Base-by-base conservation (phyloP, 352 stramenopile species). In the Globisporangium parvum region DNA sequence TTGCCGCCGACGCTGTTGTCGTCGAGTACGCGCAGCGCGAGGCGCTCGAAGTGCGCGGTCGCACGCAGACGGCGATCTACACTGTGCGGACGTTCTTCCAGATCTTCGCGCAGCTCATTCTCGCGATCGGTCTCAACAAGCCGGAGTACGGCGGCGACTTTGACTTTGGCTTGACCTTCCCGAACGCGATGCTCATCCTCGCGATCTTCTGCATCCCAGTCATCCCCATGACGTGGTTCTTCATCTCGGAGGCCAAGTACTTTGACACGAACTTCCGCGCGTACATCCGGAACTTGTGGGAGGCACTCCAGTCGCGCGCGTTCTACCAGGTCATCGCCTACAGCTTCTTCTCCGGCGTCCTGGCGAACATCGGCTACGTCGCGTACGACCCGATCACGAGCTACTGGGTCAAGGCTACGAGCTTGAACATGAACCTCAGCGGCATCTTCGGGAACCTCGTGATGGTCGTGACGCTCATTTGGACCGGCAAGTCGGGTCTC, bases 1-100 rank as follows among this genome's bases (percentile, higher is more conserved):
- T 80, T 2, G 67, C 71, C 4, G 74, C 71, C 41, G 74, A 85
- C 44, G 69, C 57, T 20, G 68, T 85, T 47, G 68, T 82, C 57
- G 70, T 85, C n/a, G 72, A 82, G 51, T 53, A 78, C 47, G 67
- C 71, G 4, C 74, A 85, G 54, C 69, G 74, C 6, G 71, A 85
- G 42, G 67, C 69, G 1, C 60, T 67, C 31, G 67, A 56, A n/a
- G 71, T 65, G 24, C 74, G 71, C 31, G 74, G 70, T 3, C 62
- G 62, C 42, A 78, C 70, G 5, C 74, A 85, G 39, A 82, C 69
- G n/a, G 66, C 66, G 47, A 67, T 78, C 44, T 79, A 78, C 60
- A 71, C 69, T 51, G 55, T 78, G 20, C 66, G 67, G 26, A 76
- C 59, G 2, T 51, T 73, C 20, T 76, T 76, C 40, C 58, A 69